phyloP scores from a whole-genome alignment of 352 stramenopile species.

The Pythium graminicola region DNA sequence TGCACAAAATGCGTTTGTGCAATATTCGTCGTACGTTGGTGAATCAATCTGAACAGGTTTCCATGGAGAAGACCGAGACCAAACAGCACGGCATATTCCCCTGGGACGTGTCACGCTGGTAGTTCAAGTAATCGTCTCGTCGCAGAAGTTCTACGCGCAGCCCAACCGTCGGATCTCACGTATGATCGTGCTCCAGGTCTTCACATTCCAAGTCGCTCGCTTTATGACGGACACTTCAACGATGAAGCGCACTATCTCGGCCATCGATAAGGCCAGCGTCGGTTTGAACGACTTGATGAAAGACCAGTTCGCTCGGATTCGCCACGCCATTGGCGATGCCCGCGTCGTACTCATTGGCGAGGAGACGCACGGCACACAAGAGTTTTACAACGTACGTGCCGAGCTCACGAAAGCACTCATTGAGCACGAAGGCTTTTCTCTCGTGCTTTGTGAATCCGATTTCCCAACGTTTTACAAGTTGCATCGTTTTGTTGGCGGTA shows the following conservation, averaged over 20 bases:
- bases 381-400: constrained; percentile 29
- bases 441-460: constrained; percentile 34
- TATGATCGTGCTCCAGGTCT: too few species aligned
- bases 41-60: too few species aligned
- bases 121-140: not conserved
- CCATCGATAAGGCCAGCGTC: constrained; percentile 16
- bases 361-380: constrained; percentile 31
- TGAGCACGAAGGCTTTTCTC: constrained; percentile 27
- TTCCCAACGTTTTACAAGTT: constrained; percentile 33
- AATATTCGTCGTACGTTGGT: too few species aligned
- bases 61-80: not conserved
- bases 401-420: constrained; percentile 33
- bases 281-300: constrained; percentile 14
- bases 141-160: too few species aligned
- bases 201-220: not conserved
- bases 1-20: too few species aligned
- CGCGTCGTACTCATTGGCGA: constrained; percentile 34
- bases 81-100: too few species aligned
- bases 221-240: not conserved
- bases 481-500: constrained; percentile 23
- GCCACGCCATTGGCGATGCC: constrained; percentile 24
- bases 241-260: not conserved
- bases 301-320: constrained; percentile 24
- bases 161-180: too few species aligned
- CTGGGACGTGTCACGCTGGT: too few species aligned